Conservation (phyloP, 306 rosid genomes). For the Glycine latifolia region DNA sequence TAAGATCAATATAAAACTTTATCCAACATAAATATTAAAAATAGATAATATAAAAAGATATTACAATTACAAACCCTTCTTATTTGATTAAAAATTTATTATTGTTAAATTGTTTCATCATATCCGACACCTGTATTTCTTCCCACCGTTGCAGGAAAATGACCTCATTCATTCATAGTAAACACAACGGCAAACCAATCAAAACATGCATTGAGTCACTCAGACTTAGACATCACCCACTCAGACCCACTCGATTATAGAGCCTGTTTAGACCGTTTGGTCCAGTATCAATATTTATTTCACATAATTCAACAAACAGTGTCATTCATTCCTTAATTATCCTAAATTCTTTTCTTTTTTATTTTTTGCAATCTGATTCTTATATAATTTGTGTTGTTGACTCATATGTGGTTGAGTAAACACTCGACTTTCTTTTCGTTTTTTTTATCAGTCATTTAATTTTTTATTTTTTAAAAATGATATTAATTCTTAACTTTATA, state of each 20-base stretch:
- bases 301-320: background rate
- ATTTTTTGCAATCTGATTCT: background rate
- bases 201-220: background rate
- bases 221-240: background rate
- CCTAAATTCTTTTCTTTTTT: background rate
- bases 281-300: background rate
- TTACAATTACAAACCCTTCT: background rate
- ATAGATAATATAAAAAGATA: no score
- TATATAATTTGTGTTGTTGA: no score
- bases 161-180: no score
- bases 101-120: conserved; percentile 9
- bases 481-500: no score
- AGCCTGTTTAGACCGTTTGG: background rate
- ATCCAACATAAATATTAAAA: no score
- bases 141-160: background rate
- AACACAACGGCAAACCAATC: no score
- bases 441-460: no score
- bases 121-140: background rate
- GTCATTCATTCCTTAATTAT: background rate
- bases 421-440: no score
- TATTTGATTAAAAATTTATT: background rate
- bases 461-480: no score
- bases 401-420: no score
- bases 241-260: background rate
- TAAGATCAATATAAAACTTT: no score